These are phyloP conservation scores for Blastocystis sp. DNA, from an alignment of 352 stramenopile genomes.

Conservation along the genomic window DNA sequence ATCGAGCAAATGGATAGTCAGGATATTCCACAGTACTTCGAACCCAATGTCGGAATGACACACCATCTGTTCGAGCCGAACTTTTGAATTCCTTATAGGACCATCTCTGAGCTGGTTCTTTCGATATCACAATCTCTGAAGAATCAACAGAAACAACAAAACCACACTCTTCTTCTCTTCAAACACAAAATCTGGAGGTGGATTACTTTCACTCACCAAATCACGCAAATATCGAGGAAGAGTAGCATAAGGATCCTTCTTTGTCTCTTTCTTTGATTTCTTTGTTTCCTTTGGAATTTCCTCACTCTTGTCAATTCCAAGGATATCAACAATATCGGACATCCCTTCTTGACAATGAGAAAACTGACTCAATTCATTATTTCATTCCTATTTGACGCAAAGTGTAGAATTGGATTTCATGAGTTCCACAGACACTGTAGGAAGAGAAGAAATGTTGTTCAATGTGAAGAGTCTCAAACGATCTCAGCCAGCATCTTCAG, in stretches of 20 bases:
- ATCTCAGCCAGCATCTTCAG: background rate
- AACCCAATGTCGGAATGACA: conserved; percentile 56
- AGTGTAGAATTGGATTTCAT: background rate
- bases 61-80: conserved; percentile 14
- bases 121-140: conserved; percentile 18
- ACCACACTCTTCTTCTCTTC: conserved; percentile 32
- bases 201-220: conserved; percentile 22
- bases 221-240: conserved; percentile 4
- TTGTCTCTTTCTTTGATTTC: background rate
- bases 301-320: conserved; percentile 11
- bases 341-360: background rate
- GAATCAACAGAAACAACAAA: background rate
- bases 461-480: background rate
- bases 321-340: conserved; percentile 20
- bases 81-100: conserved; percentile 3
- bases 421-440: background rate
- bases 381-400: background rate
- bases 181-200: background rate
- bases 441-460: background rate
- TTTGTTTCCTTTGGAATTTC: conserved; percentile 6
- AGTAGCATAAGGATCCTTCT: conserved; percentile 1
- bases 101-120: conserved; percentile 13
- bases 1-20: conserved; percentile 62
- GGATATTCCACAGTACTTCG: conserved; percentile 44
- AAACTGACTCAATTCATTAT: background rate